Percentiles rank a stretch among this genome's conserved stretches.
phyloP scores from a whole-genome alignment of 2,329 filamentous ascomycete genomes.

The Colletotrichum sp. region DNA sequence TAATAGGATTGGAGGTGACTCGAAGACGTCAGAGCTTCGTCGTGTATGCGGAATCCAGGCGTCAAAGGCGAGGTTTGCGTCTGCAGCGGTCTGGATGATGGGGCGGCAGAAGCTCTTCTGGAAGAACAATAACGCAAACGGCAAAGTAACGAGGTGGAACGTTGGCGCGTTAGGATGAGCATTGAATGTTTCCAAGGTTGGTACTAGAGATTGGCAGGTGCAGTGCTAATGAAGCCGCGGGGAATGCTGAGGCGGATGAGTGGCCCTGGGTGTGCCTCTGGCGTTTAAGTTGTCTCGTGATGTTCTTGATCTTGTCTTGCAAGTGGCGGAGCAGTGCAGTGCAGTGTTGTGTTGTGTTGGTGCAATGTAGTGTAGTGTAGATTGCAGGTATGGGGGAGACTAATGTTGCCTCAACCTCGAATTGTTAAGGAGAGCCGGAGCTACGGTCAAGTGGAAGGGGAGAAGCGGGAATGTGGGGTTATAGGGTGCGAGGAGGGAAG shows the following conservation, averaged over 20 bases:
- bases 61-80: neutral
- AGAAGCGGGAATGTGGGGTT: slow-evolving; percentile 9
- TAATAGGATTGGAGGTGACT: neutral
- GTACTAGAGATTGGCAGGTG: neutral
- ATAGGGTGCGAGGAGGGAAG: neutral
- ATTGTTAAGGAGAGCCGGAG: slow-evolving; percentile 13
- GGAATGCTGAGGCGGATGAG: slow-evolving; percentile 9
- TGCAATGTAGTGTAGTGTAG: neutral
- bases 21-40: neutral
- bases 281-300: neutral
- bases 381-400: neutral
- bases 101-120: neutral
- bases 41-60: neutral
- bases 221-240: neutral
- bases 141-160: slow-evolving; percentile 18
- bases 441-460: slow-evolving; percentile 10
- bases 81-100: neutral
- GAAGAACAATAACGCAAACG: slow-evolving; percentile 9
- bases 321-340: neutral
- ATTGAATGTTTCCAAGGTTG: slow-evolving; percentile 19
- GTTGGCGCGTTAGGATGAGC: slow-evolving; percentile 20
- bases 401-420: slow-evolving; percentile 5
- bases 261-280: neutral
- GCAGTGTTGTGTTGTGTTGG: neutral
- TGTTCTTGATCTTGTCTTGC: neutral